Percentiles rank a stretch among this genome's conserved stretches.
Conservation (phyloP, 257 asterid species). For the Fraxinus americana region DNA sequence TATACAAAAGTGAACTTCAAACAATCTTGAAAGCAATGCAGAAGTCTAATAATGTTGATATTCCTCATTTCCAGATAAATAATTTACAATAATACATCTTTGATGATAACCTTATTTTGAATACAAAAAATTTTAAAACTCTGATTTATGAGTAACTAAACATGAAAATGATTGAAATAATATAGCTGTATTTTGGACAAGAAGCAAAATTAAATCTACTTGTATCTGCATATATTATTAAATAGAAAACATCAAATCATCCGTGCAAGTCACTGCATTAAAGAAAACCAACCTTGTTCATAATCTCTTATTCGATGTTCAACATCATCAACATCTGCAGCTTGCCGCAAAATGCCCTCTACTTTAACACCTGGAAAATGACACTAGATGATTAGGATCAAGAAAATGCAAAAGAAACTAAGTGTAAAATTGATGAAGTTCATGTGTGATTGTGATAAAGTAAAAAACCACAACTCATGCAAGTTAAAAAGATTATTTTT, state of each 20-base stretch:
- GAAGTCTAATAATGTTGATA: background rate
- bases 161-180: background rate
- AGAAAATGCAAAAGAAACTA: conserved; percentile 13
- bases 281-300: conserved; percentile 73
- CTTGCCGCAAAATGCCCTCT: conserved; percentile 97
- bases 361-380: conserved; percentile 68
- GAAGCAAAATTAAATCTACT: background rate
- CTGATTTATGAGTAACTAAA: background rate
- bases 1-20: background rate
- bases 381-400: conserved; percentile 32
- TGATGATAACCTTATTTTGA: background rate
- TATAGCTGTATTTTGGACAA: background rate
- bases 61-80: background rate
- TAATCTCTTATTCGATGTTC: conserved; percentile 87
- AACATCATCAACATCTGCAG: conserved; percentile 98
- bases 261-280: conserved; percentile 4
- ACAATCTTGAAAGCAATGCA: background rate
- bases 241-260: conserved; percentile 8
- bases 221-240: background rate
- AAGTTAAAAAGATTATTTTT: background rate
- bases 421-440: background rate
- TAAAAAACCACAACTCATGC: conserved; percentile 1
- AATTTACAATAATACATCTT: background rate
- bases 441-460: conserved; percentile 4
- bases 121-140: background rate